These are phyloP conservation scores for Cordyceps cateniannulata DNA, from an alignment of 2,329 filamentous ascomycete species.

Conservation along the genomic window DNA sequence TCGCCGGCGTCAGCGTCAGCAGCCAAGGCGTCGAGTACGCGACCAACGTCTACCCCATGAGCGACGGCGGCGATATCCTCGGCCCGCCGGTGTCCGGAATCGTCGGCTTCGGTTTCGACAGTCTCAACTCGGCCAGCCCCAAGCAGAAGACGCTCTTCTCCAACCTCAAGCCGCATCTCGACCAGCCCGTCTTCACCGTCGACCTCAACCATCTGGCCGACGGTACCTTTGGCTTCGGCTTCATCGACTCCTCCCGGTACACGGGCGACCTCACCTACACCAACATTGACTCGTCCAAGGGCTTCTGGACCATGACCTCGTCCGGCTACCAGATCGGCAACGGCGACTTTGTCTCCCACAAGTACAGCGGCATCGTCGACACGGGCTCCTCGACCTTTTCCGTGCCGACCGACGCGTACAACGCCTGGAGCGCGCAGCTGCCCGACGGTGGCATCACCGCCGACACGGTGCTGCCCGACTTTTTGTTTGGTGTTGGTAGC, in stretches of 20 bases:
- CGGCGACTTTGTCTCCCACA: constrained; percentile 26
- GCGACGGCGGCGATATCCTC: constrained; percentile 38
- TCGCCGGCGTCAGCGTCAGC: constrained; percentile 36
- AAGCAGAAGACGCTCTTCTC: constrained; percentile 39
- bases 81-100: constrained; percentile 21
- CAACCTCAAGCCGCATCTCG: constrained; percentile 21
- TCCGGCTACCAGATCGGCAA: constrained; percentile 19
- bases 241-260: constrained; percentile 58
- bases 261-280: constrained; percentile 56
- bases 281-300: constrained; percentile 52
- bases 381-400: constrained; percentile 58
- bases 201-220: constrained; percentile 51
- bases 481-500: constrained; percentile 49
- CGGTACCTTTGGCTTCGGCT: constrained; percentile 69
- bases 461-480: constrained; percentile 38
- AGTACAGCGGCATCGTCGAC: constrained; percentile 44
- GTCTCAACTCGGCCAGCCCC: constrained; percentile 36
- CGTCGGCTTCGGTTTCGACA: constrained; percentile 32
- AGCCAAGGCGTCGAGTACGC: constrained; percentile 39
- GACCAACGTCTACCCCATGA: constrained; percentile 31
- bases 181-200: constrained; percentile 56
- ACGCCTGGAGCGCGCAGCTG: constrained; percentile 13
- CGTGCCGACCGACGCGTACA: constrained; percentile 36
- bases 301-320: constrained; percentile 50
- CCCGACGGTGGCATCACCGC: constrained; percentile 19